Conservation (phyloP, 2,329 filamentous ascomycete genomes). For the Colletotrichum sp. region DNA sequence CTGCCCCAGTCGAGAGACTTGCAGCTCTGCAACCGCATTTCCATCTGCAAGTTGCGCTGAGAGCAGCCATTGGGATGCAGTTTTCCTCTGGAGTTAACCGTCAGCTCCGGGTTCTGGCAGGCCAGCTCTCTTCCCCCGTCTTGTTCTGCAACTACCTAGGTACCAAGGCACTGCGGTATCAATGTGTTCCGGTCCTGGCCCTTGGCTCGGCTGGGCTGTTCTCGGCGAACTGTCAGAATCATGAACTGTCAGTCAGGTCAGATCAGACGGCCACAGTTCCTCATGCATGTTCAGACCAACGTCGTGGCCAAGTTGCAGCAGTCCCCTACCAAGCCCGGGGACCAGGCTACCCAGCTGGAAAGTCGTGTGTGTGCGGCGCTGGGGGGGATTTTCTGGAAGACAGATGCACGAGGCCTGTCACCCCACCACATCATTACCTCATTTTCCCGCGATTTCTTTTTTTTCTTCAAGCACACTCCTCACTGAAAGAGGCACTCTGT, state of each 20-base stretch:
- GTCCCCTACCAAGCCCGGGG: not conserved
- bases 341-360: not conserved
- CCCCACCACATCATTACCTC: conserved; percentile 17
- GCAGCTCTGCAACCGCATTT: not conserved
- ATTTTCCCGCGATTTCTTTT: not conserved
- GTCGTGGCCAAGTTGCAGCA: not conserved
- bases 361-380: not conserved
- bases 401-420: conserved; percentile 8
- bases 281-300: not conserved
- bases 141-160: not conserved
- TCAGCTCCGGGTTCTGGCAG: not conserved
- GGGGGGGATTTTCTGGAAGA: not conserved
- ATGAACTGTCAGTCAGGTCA: not conserved
- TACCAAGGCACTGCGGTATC: not conserved
- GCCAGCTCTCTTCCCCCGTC: not conserved
- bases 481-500: not conserved
- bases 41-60: not conserved
- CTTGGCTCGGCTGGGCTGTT: not conserved
- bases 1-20: not conserved
- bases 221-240: conserved; percentile 10
- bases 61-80: not conserved
- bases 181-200: not conserved
- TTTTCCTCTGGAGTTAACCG: not conserved
- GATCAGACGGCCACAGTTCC: not conserved
- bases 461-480: not conserved